Evolutionary conservation across 2,329 filamentous ascomycete genomes (phyloP), one percentile per base, ranked within the genome.

Genomic region (Ilyonectria robusta): DNA sequence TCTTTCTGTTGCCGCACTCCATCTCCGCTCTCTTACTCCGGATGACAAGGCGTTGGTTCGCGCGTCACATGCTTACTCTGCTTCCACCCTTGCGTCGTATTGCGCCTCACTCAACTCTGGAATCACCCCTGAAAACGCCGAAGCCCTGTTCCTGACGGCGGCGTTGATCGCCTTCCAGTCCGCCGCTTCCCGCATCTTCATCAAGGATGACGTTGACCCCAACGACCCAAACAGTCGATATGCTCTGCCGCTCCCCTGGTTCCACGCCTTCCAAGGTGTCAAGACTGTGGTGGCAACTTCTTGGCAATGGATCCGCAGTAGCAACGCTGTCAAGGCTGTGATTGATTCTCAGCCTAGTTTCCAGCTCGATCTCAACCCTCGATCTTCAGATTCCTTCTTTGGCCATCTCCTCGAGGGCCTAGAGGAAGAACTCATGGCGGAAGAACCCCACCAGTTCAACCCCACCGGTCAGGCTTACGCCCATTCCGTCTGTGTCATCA

Each of bases 161-260:
- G 84, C 89, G 2, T 81, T 92, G 72, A 89, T 94, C 76, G 83
- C 92, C 74, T 89, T 94, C 78, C 85, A 94, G 77, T 83, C 92
- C 71, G 86, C 89, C 31, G 84, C 93, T 46, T 85, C 89, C 55
- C 82, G 92, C 72, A 85, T 90, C 65, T 91, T 91, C 68, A 84
- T 85, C 65, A 87, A 89, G 57, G 87, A 89, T 62, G 88, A 90
- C 31, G 78, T 78, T 9, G 75, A 76, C 11, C 72, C 76, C 4
- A 79, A 80, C 54, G 81, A 83, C 31, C 75, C 80, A 3, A 76
- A 78, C n/a, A 80, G 69, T 50, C 82, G 81, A 44, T 92, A 92
- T 74, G 82, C 83, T 19, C 78, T 91, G n/a, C 89, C 89, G 0
- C 79, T 91, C 48, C 84, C 87, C 3, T 91, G 88, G 89, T 91